These are phyloP conservation scores for Acrodontium crateriforme DNA, from an alignment of 2,329 filamentous ascomycete species.

Conservation along the genomic window DNA sequence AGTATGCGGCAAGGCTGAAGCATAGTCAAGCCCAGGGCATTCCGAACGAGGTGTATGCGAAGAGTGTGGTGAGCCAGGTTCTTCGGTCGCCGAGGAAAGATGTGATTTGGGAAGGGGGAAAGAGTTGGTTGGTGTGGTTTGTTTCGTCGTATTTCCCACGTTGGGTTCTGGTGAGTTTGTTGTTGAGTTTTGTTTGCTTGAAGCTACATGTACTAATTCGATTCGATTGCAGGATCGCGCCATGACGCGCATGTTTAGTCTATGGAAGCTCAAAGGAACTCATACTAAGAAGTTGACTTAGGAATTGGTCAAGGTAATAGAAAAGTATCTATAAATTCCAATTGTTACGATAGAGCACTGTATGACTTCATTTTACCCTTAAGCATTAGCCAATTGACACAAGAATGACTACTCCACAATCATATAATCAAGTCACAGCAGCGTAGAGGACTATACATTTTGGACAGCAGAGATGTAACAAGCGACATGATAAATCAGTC, in stretches of 20 bases:
- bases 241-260: constrained; percentile 39
- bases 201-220: constrained; percentile 14
- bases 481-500: too few relatives aligned
- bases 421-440: too few relatives aligned
- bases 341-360: too few relatives aligned
- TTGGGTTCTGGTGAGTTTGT: constrained; percentile 22
- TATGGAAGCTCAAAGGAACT: constrained; percentile 29
- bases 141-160: constrained; percentile 33
- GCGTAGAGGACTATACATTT: too few relatives aligned
- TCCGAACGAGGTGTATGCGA: constrained; percentile 39
- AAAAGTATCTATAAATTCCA: too few relatives aligned
- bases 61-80: constrained; percentile 40
- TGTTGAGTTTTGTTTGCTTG: not conserved
- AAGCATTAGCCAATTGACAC: too few relatives aligned
- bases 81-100: constrained; percentile 26
- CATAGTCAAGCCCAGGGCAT: constrained; percentile 42
- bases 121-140: constrained; percentile 36
- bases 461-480: too few relatives aligned
- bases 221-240: constrained; percentile 24
- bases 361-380: too few relatives aligned
- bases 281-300: constrained; percentile 15
- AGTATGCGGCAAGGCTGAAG: constrained; percentile 37
- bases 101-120: constrained; percentile 41
- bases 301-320: too few relatives aligned
- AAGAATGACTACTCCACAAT: too few relatives aligned